These are phyloP conservation scores for Pseudogymnoascus sp. DNA, from an alignment of 2,329 filamentous ascomycete species.

Conservation along the genomic window DNA sequence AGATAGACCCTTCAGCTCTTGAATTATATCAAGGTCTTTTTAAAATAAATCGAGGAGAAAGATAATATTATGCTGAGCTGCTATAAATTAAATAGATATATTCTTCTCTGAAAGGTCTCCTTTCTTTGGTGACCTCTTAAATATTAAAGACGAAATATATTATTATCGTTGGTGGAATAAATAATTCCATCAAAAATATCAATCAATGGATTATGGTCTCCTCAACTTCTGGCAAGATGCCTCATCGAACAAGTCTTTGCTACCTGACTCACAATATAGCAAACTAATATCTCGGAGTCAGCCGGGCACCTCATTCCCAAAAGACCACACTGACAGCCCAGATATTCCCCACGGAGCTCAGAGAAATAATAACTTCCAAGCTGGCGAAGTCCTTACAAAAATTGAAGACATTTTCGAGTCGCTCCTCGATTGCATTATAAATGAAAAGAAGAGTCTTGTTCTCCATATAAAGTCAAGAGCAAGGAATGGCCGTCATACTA, in stretches of 20 bases:
- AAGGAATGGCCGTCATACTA: conserved; percentile 8
- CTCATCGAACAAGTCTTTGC: neutral
- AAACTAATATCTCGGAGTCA: neutral
- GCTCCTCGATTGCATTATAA: conserved; percentile 42
- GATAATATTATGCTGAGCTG: neutral
- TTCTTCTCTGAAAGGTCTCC: neutral
- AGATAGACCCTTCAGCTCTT: too few species aligned
- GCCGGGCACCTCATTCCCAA: neutral
- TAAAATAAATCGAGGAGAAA: neutral
- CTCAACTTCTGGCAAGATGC: neutral
- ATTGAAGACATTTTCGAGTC: conserved; percentile 50
- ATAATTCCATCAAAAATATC: neutral
- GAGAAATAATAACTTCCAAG: conserved; percentile 11
- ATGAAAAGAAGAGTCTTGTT: conserved; percentile 37
- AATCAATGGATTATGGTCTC: neutral
- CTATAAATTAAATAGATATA: neutral
- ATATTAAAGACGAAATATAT: neutral
- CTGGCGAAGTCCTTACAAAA: conserved; percentile 37
- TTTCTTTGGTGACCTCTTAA: neutral
- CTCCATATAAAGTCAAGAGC: conserved; percentile 40
- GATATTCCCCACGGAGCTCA: neutral
- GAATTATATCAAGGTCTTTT: too few species aligned
- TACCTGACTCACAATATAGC: neutral
- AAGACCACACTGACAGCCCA: neutral
- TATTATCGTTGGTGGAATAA: neutral